Percentiles rank a stretch among this genome's conserved stretches.
Conservation (phyloP, 345 rosid genomes). For the Turnera subulata region DNA sequence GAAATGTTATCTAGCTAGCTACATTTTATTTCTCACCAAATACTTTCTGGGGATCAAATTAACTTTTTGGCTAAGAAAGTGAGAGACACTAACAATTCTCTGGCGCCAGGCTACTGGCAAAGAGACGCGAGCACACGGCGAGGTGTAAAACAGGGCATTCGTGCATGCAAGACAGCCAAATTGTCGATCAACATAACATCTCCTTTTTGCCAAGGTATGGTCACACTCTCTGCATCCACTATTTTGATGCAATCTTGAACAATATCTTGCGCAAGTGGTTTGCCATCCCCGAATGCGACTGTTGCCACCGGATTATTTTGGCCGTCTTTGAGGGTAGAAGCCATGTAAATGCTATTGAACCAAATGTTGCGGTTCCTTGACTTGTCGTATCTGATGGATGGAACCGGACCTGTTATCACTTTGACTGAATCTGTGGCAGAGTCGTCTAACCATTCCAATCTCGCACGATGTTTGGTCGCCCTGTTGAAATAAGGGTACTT, state of each 20-base stretch:
- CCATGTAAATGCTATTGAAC: conserved; percentile 72
- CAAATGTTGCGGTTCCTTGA: conserved; percentile 68
- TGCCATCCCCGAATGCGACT: conserved; percentile 65
- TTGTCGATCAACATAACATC: conserved; percentile 73
- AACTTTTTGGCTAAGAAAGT: too few relatives aligned
- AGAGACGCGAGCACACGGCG: conserved; percentile 83
- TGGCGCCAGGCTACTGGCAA: conserved; percentile 65
- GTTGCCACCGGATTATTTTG: conserved; percentile 69
- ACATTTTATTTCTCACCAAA: too few relatives aligned
- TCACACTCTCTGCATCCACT: conserved; percentile 72
- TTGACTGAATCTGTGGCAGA: conserved; percentile 57
- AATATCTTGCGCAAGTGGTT: conserved; percentile 54
- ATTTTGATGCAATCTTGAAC: conserved; percentile 54
- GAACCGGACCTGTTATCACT: conserved; percentile 76
- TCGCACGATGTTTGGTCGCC: conserved; percentile 72
- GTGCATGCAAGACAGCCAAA: conserved; percentile 81
- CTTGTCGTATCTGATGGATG: conserved; percentile 58
- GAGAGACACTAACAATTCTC: too few relatives aligned
- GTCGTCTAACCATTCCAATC: conserved; percentile 76
- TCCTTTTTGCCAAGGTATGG: conserved; percentile 90
- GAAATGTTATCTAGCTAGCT: too few relatives aligned
- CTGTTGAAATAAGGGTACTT: conserved; percentile 25
- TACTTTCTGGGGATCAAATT: too few relatives aligned
- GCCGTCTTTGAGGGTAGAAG: conserved; percentile 66
- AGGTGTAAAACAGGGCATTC: conserved; percentile 62